Percentiles rank a stretch among this genome's conserved stretches.
Evolutionary conservation across 139 green algal species (phyloP).

Genomic region (Micractinium sp.): DNA sequence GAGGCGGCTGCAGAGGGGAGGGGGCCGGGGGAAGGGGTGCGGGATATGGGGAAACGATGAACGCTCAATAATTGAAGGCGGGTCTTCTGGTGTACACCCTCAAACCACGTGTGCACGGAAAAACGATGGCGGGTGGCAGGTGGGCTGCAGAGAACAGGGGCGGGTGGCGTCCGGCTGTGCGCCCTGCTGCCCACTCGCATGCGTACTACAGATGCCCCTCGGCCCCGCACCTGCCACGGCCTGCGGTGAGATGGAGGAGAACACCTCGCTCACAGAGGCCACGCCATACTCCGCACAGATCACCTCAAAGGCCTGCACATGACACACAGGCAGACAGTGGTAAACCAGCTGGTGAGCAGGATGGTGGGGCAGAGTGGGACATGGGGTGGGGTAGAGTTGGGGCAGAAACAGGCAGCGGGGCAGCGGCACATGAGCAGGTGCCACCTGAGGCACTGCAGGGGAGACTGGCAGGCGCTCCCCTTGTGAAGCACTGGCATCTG

Average conservation of each 20-base stretch:
- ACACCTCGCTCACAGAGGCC: conserved; percentile 58
- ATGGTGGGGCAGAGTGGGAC: no score
- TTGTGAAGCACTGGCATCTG: no score
- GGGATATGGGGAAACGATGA: no score
- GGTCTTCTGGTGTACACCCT: no score
- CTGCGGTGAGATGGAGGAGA: conserved; percentile 63
- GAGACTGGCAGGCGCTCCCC: no score
- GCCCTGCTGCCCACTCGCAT: background rate
- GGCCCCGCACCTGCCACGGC: conserved; percentile 66
- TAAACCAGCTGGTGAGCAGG: background rate
- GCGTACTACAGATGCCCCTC: no score
- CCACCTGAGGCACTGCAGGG: no score
- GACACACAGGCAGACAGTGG: background rate
- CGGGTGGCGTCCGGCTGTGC: background rate
- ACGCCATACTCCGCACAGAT: conserved; percentile 72
- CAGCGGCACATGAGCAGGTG: background rate
- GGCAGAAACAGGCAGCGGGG: background rate
- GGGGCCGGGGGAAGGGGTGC: no score
- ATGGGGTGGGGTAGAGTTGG: no score
- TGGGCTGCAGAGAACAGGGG: background rate
- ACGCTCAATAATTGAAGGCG: no score
- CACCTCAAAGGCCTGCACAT: conserved; percentile 48
- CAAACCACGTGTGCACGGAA: no score
- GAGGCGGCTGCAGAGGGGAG: conserved; percentile 62
- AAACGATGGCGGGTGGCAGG: background rate